A percentile compares a stretch with the other conserved stretches of the same genome.
Evolutionary conservation across 2,329 filamentous ascomycete species (phyloP).

Genomic region (Pseudogymnoascus sp.): DNA sequence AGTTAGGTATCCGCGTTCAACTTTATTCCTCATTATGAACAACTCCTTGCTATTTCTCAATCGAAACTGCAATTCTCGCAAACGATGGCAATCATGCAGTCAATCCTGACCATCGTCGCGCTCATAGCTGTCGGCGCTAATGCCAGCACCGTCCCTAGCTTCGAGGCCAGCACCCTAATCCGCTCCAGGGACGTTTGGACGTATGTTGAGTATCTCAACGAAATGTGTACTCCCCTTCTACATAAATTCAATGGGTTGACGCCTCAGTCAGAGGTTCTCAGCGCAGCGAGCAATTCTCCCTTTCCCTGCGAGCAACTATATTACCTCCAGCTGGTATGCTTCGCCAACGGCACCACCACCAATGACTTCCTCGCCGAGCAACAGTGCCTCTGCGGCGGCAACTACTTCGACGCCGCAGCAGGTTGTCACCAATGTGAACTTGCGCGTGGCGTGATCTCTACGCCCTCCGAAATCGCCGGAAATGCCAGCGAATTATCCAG

Average conservation of each 20-base stretch:
- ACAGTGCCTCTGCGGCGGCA: conserved; percentile 11
- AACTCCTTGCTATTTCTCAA: not conserved
- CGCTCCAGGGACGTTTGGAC: too few relatives aligned
- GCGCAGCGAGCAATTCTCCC: not conserved
- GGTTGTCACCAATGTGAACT: not conserved
- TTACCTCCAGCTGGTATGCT: not conserved
- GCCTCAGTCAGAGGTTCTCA: not conserved
- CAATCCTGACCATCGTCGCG: not conserved
- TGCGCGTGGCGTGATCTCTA: not conserved
- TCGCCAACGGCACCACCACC: conserved; percentile 6
- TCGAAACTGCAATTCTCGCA: not conserved
- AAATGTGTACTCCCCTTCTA: not conserved
- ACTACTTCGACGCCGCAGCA: conserved; percentile 11
- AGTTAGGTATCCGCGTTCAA: not conserved
- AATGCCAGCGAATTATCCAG: not conserved
- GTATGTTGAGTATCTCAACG: not conserved
- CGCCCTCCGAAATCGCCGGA: not conserved
- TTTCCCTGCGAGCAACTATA: not conserved
- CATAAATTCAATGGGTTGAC: not conserved
- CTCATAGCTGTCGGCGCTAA: not conserved
- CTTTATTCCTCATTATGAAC: not conserved
- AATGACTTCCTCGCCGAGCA: conserved; percentile 12
- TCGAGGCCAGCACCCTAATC: too few relatives aligned
- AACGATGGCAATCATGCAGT: not conserved
- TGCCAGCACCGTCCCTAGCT: too few relatives aligned